Evolutionary conservation across 1,284 basidiomycete species (phyloP).

Genomic region (Microbotryum violaceum): DNA sequence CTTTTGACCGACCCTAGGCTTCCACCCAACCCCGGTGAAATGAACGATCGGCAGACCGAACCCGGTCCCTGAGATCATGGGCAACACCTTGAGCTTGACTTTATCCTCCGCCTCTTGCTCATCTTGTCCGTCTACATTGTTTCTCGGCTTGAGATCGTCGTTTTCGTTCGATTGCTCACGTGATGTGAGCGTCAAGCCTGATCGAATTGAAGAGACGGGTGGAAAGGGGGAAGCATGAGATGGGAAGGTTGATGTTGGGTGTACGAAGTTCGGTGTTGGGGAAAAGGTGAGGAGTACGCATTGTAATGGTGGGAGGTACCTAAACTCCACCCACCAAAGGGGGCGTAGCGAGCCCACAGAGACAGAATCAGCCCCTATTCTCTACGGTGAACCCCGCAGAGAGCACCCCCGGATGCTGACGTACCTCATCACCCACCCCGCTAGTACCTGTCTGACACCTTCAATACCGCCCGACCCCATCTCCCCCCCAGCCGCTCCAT

Average conservation of each 20-base stretch:
- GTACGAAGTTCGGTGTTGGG: slow-evolving; percentile 63
- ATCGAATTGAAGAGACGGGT: background rate
- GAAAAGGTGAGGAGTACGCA: slow-evolving; percentile 75
- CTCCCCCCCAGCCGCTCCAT: slow-evolving; percentile 37
- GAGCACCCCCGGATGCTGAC: slow-evolving; percentile 32
- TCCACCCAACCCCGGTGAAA: slow-evolving; percentile 85
- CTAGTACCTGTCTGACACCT: slow-evolving; percentile 79
- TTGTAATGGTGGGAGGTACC: slow-evolving; percentile 77
- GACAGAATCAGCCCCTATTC: background rate
- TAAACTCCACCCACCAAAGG: slow-evolving; percentile 38
- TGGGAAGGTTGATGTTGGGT: slow-evolving; percentile 59
- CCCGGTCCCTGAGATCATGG: slow-evolving; percentile 65
- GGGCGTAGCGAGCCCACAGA: slow-evolving; percentile 1
- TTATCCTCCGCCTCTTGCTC: background rate
- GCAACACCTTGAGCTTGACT: slow-evolving; percentile 22
- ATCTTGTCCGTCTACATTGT: background rate
- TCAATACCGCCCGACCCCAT: slow-evolving; percentile 19
- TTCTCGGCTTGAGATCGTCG: background rate
- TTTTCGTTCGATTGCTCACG: too few species aligned
- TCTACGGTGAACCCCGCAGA: too few species aligned
- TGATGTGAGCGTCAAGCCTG: too few species aligned
- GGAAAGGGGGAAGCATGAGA: slow-evolving; percentile 14
- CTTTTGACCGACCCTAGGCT: slow-evolving; percentile 73
- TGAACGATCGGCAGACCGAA: slow-evolving; percentile 67
- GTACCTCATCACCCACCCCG: slow-evolving; percentile 88